Percentiles rank a stretch among this genome's conserved stretches.
phyloP scores from a whole-genome alignment of 805 yeast species.

The Zygotorulaspora florentina region DNA sequence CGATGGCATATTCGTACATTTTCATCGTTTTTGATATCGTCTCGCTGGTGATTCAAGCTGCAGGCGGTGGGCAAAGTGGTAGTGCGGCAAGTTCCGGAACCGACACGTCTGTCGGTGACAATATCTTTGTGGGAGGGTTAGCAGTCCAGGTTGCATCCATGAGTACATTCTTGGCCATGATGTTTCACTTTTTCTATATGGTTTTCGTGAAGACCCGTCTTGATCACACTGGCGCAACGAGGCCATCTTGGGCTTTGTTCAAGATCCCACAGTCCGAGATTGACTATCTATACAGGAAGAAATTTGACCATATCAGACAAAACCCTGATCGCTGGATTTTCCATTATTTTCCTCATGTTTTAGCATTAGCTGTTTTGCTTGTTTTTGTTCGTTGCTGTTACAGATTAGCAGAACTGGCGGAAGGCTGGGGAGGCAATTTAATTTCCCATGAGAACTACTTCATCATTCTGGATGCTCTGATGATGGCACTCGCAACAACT shows the following conservation, averaged over 20 bases:
- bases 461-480: slow-evolving; percentile 56
- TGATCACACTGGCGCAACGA: slow-evolving; percentile 20
- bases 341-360: slow-evolving; percentile 41
- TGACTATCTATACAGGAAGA: slow-evolving; percentile 28
- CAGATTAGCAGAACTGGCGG: slow-evolving; percentile 65
- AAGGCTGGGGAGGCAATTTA: slow-evolving; percentile 60
- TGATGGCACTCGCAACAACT: slow-evolving; percentile 50
- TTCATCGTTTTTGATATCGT: slow-evolving; percentile 64
- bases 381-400: slow-evolving; percentile 67
- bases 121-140: slow-evolving; percentile 70
- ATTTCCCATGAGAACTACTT: slow-evolving; percentile 58
- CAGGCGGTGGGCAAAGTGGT: slow-evolving; percentile 74
- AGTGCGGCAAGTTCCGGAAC: slow-evolving; percentile 28
- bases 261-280: slow-evolving; percentile 18
- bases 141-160: slow-evolving; percentile 72
- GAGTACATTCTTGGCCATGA: slow-evolving; percentile 51
- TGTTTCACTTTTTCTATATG: slow-evolving; percentile 44
- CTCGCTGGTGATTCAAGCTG: slow-evolving; percentile 63
- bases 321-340: slow-evolving; percentile 34
- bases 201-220: slow-evolving; percentile 34
- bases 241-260: slow-evolving; percentile 13
- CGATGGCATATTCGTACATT: slow-evolving; percentile 44
- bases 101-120: slow-evolving; percentile 23
- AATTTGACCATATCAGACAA: slow-evolving; percentile 29
- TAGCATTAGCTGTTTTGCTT: slow-evolving; percentile 47